Percentiles rank a stretch among this genome's conserved stretches.
Evolutionary conservation across 2,329 filamentous ascomycete species (phyloP).

Genomic region (Chrysoporthe deuterocubensis): DNA sequence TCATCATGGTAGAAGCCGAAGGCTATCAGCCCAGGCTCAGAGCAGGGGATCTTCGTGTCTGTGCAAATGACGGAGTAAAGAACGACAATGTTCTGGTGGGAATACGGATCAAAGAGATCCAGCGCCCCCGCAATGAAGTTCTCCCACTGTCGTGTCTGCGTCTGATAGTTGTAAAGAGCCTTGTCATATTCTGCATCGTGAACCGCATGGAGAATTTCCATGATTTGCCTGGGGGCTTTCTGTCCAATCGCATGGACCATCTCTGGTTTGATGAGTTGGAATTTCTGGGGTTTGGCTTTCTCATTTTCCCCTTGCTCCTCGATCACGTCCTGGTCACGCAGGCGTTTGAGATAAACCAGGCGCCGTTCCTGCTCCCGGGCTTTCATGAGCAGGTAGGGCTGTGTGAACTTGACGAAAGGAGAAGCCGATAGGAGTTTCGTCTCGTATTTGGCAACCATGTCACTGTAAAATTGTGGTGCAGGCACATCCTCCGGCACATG

Average conservation of each 20-base stretch:
- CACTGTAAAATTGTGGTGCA: conserved; percentile 90
- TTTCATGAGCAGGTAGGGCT: conserved; percentile 90
- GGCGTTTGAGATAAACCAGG: conserved; percentile 77
- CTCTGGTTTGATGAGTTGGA: conserved; percentile 89
- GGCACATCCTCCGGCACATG: conserved; percentile 76
- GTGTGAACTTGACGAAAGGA: conserved; percentile 93
- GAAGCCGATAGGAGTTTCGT: conserved; percentile 94
- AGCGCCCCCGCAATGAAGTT: conserved; percentile 87
- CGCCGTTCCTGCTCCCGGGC: conserved; percentile 88
- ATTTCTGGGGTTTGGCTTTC: conserved; percentile 69
- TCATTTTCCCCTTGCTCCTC: conserved; percentile 63
- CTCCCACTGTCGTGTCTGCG: conserved; percentile 95
- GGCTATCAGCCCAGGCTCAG: conserved; percentile 86
- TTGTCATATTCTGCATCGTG: conserved; percentile 98
- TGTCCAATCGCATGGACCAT: conserved; percentile 89
- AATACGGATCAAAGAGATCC: conserved; percentile 90
- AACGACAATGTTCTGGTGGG: conserved; percentile 95
- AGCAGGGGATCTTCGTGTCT: conserved; percentile 88
- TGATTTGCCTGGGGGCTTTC: conserved; percentile 81
- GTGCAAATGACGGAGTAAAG: conserved; percentile 94
- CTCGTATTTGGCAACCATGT: conserved; percentile 91
- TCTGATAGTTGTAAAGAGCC: conserved; percentile 89
- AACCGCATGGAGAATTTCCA: conserved; percentile 91
- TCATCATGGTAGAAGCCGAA: conserved; percentile 92
- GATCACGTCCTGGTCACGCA: conserved; percentile 75